phyloP scores from a whole-genome alignment of 1,284 basidiomycete genomes.

The Spongispora temasekensis region DNA sequence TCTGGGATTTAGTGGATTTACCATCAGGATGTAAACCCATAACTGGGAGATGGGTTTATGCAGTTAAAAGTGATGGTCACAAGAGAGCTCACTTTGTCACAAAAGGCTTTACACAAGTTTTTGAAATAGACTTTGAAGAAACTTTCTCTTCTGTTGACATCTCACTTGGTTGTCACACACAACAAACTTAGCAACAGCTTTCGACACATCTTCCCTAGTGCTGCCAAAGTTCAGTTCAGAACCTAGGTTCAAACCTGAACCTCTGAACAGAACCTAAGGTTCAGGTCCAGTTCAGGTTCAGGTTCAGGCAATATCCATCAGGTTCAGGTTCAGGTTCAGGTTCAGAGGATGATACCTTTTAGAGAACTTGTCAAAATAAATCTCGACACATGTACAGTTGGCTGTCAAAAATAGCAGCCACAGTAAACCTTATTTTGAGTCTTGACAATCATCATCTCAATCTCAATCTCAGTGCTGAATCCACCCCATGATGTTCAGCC shows the following conservation, averaged over 20 bases:
- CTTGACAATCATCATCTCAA: background rate
- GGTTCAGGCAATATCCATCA: background rate
- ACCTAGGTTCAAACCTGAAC: background rate
- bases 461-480: background rate
- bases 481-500: background rate
- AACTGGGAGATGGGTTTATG: too few relatives aligned
- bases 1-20: too few relatives aligned
- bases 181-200: too few relatives aligned
- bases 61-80: too few relatives aligned
- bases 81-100: too few relatives aligned
- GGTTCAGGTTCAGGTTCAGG: too few relatives aligned
- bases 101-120: too few relatives aligned
- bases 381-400: background rate
- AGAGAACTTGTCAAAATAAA: background rate
- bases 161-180: too few relatives aligned
- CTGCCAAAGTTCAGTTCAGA: background rate
- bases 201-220: too few relatives aligned
- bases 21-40: too few relatives aligned
- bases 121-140: too few relatives aligned
- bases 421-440: background rate
- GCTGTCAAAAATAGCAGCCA: background rate
- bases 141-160: too few relatives aligned
- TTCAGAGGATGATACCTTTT: background rate
- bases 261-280: background rate
- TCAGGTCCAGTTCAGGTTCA: background rate